Conservation (phyloP, 75 land plant genomes). For the Selaginella moellendorffii region DNA sequence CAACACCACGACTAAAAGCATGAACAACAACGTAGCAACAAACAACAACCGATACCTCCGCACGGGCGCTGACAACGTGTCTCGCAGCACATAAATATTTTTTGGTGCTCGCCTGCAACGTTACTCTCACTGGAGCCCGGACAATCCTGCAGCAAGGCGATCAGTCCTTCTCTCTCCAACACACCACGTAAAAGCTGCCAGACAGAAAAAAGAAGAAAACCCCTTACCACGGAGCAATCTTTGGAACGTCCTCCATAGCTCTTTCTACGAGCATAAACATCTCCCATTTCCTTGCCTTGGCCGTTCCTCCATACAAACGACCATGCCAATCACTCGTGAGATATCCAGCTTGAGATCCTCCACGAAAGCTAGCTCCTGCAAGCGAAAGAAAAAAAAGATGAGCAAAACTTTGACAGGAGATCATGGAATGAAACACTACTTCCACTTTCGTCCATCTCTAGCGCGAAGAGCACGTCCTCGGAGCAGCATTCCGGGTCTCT, state of each 20-base stretch:
- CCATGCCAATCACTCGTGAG: neutral
- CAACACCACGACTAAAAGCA: too few species aligned
- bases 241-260: neutral
- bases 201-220: neutral
- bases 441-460: neutral
- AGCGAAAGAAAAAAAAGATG: neutral
- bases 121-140: slow-evolving; percentile 7
- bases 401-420: neutral
- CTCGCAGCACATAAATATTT: slow-evolving; percentile 7
- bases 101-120: neutral
- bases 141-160: neutral
- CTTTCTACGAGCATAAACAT: neutral
- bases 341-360: neutral
- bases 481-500: neutral
- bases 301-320: neutral
- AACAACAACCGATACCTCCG: slow-evolving; percentile 6
- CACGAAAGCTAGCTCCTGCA: neutral
- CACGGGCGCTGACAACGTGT: neutral
- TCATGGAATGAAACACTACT: neutral
- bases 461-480: neutral
- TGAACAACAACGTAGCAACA: neutral
- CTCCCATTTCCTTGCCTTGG: neutral
- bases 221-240: neutral
- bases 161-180: too few species aligned
- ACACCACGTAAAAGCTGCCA: neutral